Conservation (phyloP, 768 basidiomycete genomes). For the Termitomyces sp. region DNA sequence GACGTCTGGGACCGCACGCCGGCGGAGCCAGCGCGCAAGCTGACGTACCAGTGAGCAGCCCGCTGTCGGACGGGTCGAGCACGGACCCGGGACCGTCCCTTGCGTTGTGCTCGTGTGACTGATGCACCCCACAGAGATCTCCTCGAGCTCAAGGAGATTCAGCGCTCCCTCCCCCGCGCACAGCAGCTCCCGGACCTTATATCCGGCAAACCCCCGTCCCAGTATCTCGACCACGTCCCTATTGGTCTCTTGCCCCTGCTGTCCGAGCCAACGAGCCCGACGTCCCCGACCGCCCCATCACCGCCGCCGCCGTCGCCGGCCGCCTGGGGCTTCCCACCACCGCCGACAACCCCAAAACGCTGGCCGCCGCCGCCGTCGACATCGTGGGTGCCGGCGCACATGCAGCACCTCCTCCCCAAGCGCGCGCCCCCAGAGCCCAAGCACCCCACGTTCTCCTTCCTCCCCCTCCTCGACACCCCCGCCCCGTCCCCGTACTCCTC, state of each 20-base stretch:
- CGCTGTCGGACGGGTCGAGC: slow-evolving; percentile 5
- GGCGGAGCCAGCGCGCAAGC: slow-evolving; percentile 53
- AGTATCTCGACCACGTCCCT: slow-evolving; percentile 52
- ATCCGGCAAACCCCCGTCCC: slow-evolving; percentile 35
- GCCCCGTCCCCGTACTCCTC: slow-evolving; percentile 18
- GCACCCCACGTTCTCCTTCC: slow-evolving; percentile 30
- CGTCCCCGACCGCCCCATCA: slow-evolving; percentile 9
- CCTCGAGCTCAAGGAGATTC: slow-evolving; percentile 68
- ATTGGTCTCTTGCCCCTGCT: slow-evolving; percentile 61
- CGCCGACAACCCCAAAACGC: not conserved
- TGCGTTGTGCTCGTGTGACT: slow-evolving; percentile 15
- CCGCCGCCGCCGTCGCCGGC: slow-evolving; percentile 7
- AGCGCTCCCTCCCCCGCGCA: slow-evolving; percentile 58
- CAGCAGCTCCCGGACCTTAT: slow-evolving; percentile 44
- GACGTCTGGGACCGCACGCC: slow-evolving; percentile 84
- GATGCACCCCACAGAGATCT: slow-evolving; percentile 42
- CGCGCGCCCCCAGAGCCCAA: slow-evolving; percentile 15
- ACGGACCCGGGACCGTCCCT: too few species aligned
- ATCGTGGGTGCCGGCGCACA: slow-evolving; percentile 20
- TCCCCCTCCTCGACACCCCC: slow-evolving; percentile 34
- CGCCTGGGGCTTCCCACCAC: slow-evolving; percentile 10
- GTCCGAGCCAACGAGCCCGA: slow-evolving; percentile 19
- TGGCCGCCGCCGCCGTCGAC: slow-evolving; percentile 10
- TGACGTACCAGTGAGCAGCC: slow-evolving; percentile 71
- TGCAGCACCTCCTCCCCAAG: slow-evolving; percentile 28